These are phyloP conservation scores for Malassezia caprae DNA, from an alignment of 1,284 basidiomycete species.

Conservation along the genomic window DNA sequence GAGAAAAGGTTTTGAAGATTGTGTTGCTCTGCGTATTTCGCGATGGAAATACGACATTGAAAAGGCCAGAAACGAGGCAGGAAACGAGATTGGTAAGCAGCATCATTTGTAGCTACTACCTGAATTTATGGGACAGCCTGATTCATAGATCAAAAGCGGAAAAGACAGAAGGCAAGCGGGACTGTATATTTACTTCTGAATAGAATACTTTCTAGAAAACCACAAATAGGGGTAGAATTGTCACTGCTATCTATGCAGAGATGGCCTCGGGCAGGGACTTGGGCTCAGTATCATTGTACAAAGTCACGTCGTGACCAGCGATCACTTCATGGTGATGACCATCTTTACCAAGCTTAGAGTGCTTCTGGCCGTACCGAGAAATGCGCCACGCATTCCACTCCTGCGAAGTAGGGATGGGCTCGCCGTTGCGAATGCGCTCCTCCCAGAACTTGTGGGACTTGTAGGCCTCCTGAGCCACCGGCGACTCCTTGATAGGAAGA, in stretches of 20 bases:
- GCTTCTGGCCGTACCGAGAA: conserved; percentile 34
- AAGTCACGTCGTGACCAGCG: conserved; percentile 27
- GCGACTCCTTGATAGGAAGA: conserved; percentile 38
- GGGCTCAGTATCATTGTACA: conserved; percentile 23
- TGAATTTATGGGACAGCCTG: too few species aligned
- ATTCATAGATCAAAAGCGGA: too few species aligned
- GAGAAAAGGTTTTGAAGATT: not conserved
- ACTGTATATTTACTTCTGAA: too few species aligned
- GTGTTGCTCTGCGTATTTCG: not conserved
- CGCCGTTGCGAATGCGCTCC: conserved; percentile 15
- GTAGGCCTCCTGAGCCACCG: conserved; percentile 35
- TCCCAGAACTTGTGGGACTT: conserved; percentile 30
- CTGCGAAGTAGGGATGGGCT: conserved; percentile 31
- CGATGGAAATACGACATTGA: not conserved
- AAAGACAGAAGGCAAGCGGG: too few species aligned
- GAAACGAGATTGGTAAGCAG: not conserved
- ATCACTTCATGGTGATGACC: conserved; percentile 39
- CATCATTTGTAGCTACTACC: not conserved
- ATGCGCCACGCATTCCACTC: conserved; percentile 38
- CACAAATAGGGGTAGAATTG: too few species aligned
- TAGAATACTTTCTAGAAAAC: too few species aligned
- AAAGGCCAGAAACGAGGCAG: not conserved
- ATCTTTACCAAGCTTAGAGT: conserved; percentile 32
- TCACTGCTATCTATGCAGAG: not conserved
- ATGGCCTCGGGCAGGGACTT: not conserved